Percentiles rank a stretch among this genome's conserved stretches.
Conservation (phyloP, 2,329 filamentous ascomycete genomes). For the Claviceps cyperi region DNA sequence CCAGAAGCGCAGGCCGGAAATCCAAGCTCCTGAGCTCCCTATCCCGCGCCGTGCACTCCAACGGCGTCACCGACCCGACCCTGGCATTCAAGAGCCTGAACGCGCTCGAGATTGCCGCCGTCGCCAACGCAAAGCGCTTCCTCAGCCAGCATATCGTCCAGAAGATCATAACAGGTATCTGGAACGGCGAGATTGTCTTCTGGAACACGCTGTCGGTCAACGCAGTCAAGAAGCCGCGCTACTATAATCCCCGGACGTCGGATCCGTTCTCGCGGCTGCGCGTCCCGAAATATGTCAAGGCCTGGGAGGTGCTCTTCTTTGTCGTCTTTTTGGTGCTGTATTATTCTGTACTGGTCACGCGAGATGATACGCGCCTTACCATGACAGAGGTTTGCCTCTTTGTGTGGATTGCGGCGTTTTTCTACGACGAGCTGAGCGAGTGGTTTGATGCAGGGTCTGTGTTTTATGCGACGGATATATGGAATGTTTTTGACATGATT, state of each 20-base stretch:
- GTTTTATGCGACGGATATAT: slow-evolving; percentile 74
- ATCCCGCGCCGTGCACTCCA: slow-evolving; percentile 34
- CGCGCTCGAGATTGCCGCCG: slow-evolving; percentile 72
- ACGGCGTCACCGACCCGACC: slow-evolving; percentile 45
- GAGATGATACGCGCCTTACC: slow-evolving; percentile 52
- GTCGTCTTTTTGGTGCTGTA: slow-evolving; percentile 63
- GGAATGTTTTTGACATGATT: slow-evolving; percentile 59
- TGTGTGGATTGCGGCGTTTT: slow-evolving; percentile 75
- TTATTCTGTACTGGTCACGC: slow-evolving; percentile 69
- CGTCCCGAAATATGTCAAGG: slow-evolving; percentile 73
- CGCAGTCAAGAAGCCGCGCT: slow-evolving; percentile 59
- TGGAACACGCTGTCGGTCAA: slow-evolving; percentile 67
- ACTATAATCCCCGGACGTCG: slow-evolving; percentile 53
- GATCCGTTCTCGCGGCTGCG: slow-evolving; percentile 63
- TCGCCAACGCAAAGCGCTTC: slow-evolving; percentile 73
- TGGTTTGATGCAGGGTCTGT: slow-evolving; percentile 75
- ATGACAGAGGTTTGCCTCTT: slow-evolving; percentile 59
- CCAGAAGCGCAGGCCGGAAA: slow-evolving; percentile 29
- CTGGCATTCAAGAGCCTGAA: slow-evolving; percentile 66
- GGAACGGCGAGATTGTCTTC: slow-evolving; percentile 76
- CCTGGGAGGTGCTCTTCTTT: slow-evolving; percentile 74
- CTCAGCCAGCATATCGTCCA: slow-evolving; percentile 69
- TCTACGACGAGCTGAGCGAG: slow-evolving; percentile 76
- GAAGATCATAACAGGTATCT: slow-evolving; percentile 70
- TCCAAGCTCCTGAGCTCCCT: slow-evolving; percentile 38